Base-by-base conservation (phyloP, 2,329 filamentous ascomycete genomes). In the Neofusicoccum sp. region DNA sequence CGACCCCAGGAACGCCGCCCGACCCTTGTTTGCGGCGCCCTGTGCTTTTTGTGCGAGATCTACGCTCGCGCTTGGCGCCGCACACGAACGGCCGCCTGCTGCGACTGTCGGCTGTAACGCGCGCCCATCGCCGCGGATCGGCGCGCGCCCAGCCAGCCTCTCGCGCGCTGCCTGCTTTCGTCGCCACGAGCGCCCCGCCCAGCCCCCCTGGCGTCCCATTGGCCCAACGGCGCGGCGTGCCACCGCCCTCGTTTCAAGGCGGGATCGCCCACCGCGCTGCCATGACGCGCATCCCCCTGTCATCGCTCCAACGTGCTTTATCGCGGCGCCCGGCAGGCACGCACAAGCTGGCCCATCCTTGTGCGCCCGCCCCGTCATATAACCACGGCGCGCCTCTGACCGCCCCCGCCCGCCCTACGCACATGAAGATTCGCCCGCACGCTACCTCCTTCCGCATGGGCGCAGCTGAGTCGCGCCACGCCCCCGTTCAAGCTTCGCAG, bases 171-270 rank as follows among this genome's bases (percentile, higher is more conserved):
- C 49, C 36, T 56, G 51, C 51, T 56, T 56, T 56, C 38, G 51
- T 43, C 51, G 49, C 49, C 49, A 54, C 49, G 49, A 38, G 49
- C 49, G 49, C 49, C 49, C 34, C 49, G 49, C 49, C 34, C 36
- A 54, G 49, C 51, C 51, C 28, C 9, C 33, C 24, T 40, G 34
- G 34, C 8, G 36, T 14, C 26, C 51, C 51, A 56, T 56, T 56
- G 51, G 51, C 51, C 51, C 8, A 7, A n/a, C 14, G 14, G 51
- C 16, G 51, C 51, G 41, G 51, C 51, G 51, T 56, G 51, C 51
- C 51, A 43, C 51, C 38, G 51, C 51, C 51, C 51, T 56, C 51
- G 51, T 56, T 56, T 56, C 51, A 56, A 56, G 51, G 38, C 51
- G 51, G 51, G 51, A 56, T 56, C 51, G 38, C 20, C 51, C 51